Base-by-base conservation (phyloP, 805 yeast genomes). In the Saccharomyces mikatae region DNA sequence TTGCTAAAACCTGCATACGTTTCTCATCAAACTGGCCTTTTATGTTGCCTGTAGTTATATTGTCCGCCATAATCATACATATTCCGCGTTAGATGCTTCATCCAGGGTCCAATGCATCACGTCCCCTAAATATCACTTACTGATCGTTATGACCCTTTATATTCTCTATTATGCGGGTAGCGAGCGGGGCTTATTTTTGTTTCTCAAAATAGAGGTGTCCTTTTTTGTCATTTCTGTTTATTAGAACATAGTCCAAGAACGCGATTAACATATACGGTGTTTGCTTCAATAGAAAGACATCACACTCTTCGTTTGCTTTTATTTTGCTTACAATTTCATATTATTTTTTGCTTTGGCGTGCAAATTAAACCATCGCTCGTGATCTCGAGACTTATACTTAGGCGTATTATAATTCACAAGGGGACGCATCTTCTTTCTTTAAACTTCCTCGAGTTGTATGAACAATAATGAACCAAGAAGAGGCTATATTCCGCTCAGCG, bases 401-500 rank as follows among this genome's bases (percentile, higher is more conserved):
- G 24, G 44, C 22, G 17, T n/a, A 17, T 36, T 22, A 36, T 36
- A 36, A 17, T 10, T 21, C 10, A 17, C 17, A 36, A 36, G 24
- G 11, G 21, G 24, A 36, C 22, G 24, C 24, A 9, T 36, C 9
- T 17, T 36, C 3, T 17, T 17, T 36, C 44, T 36, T 17, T 36
- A 9, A 21, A 17, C 8, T 36, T 36, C 44, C 44, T 36, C 44
- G 44, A 36, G 24, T 36, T 36, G 6, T 36, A 36, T 36, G 44
- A 36, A 36, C 17, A 36, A 21, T 36, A 8, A 36, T 36, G 44
- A 36, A 36, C 22, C 51, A 56, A 27, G 75, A 73, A 48, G 77
- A 74, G 62, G 74, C 76, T 5, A 71, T 74, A 24, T 74, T 66
- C 68, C 74, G 77, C 75, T 91, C 98, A 55, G 98, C 99, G 82